phyloP scores from a whole-genome alignment of 208 protist species.

The Angomonas deanei region DNA sequence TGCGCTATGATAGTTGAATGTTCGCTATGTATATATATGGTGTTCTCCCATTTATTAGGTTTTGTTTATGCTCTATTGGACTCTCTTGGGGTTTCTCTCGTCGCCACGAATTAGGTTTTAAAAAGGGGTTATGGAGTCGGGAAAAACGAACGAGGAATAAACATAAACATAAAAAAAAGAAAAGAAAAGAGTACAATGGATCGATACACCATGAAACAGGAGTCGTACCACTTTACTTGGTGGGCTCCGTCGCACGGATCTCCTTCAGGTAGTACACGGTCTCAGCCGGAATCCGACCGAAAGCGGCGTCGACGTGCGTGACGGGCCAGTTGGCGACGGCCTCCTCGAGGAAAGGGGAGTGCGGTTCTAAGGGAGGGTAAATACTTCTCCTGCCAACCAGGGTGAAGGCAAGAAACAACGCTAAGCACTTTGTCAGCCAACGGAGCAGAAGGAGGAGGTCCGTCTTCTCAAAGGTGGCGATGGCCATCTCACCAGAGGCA shows the following conservation, averaged over 20 bases:
- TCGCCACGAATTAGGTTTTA: too few species aligned
- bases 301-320: slow-evolving; percentile 20
- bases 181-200: too few species aligned
- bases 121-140: too few species aligned
- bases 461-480: slow-evolving; percentile 22
- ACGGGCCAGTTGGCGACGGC: slow-evolving; percentile 52
- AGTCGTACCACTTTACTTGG: not conserved
- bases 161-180: too few species aligned
- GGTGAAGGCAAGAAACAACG: slow-evolving; percentile 55
- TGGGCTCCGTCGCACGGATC: not conserved
- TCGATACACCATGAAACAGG: too few species aligned
- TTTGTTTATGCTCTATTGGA: not conserved
- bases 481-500: slow-evolving; percentile 26
- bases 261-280: slow-evolving; percentile 1
- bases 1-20: too few species aligned
- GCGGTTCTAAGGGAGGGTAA: slow-evolving; percentile 57
- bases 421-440: slow-evolving; percentile 56
- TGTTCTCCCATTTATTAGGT: not conserved
- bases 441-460: slow-evolving; percentile 48
- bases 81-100: too few species aligned
- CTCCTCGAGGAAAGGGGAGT: slow-evolving; percentile 64
- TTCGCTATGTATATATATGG: too few species aligned
- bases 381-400: slow-evolving; percentile 56
- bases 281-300: not conserved
- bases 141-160: too few species aligned